Percentiles rank a stretch among this genome's conserved stretches.
phyloP scores from a whole-genome alignment of 2,329 filamentous ascomycete genomes.

The Colletotrichum endophyticum region DNA sequence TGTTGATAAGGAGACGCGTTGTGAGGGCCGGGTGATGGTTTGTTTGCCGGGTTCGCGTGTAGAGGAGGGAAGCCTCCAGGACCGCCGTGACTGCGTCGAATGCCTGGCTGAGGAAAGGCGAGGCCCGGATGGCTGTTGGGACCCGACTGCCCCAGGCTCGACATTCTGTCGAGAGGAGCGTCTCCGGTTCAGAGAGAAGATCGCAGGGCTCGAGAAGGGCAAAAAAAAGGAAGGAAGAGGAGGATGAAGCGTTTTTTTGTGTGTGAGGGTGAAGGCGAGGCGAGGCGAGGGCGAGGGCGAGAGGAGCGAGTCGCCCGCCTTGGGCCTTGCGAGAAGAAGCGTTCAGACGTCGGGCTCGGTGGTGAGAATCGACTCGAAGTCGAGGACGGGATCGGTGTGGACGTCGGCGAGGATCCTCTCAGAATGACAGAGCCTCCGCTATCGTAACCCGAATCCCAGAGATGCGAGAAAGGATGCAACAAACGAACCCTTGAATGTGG shows the following conservation, averaged over 20 bases:
- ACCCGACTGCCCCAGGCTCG: conserved; percentile 53
- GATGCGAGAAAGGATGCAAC: conserved; percentile 21
- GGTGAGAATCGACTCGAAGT: not conserved
- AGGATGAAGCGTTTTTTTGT: not conserved
- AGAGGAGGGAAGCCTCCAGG: conserved; percentile 45
- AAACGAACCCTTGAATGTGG: conserved; percentile 24
- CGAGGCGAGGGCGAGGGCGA: not conserved
- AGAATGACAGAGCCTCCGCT: conserved; percentile 17
- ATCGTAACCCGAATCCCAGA: conserved; percentile 17
- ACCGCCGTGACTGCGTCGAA: conserved; percentile 45
- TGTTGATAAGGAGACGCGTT: conserved; percentile 60
- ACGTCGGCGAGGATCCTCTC: not conserved
- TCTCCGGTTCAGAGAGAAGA: not conserved
- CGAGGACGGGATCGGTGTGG: not conserved
- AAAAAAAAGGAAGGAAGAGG: not conserved
- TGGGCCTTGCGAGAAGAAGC: not conserved
- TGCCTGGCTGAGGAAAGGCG: conserved; percentile 54
- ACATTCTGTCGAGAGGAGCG: conserved; percentile 39
- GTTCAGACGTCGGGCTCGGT: not conserved
- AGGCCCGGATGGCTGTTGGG: conserved; percentile 59
- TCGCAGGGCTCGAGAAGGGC: not conserved
- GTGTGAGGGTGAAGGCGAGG: not conserved
- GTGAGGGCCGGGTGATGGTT: conserved; percentile 60
- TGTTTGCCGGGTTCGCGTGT: conserved; percentile 56
- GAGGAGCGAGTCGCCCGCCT: not conserved